These are phyloP conservation scores for Phylloporus sp. DNA, from an alignment of 768 basidiomycete species.

Conservation along the genomic window DNA sequence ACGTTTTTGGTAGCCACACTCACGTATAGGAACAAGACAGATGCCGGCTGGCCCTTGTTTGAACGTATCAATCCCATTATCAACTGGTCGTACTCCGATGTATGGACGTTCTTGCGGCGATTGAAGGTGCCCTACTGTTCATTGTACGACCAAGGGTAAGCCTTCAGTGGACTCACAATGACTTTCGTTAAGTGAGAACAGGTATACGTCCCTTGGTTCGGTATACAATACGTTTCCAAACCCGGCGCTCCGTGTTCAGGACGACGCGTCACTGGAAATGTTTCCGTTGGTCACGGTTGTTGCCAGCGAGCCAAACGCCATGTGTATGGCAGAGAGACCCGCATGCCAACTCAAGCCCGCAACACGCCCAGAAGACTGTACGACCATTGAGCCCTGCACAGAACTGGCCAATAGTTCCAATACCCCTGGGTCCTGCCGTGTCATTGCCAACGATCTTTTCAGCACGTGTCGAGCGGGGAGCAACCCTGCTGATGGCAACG, in stretches of 20 bases:
- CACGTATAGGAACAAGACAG: slow-evolving; percentile 71
- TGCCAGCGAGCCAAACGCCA: slow-evolving; percentile 15
- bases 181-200: slow-evolving; percentile 25
- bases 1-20: slow-evolving; percentile 54
- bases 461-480: slow-evolving; percentile 16
- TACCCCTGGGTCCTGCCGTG: slow-evolving; percentile 7
- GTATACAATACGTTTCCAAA: slow-evolving; percentile 94
- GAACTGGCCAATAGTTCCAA: not conserved
- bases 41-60: slow-evolving; percentile 84
- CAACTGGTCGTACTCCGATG: slow-evolving; percentile 86
- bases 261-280: slow-evolving; percentile 5
- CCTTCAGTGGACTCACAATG: slow-evolving; percentile 1
- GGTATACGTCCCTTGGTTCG: slow-evolving; percentile 97
- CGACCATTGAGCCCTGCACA: slow-evolving; percentile 16
- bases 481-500: not conserved
- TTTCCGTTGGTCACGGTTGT: slow-evolving; percentile 21
- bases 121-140: slow-evolving; percentile 80
- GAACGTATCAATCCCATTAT: slow-evolving; percentile 94
- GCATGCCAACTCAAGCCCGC: not conserved
- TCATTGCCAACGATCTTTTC: slow-evolving; percentile 22
- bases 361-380: slow-evolving; percentile 2
- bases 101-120: slow-evolving; percentile 81
- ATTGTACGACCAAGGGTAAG: slow-evolving; percentile 88
- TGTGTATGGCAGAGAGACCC: slow-evolving; percentile 14
- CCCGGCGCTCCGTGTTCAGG: slow-evolving; percentile 58